Evolutionary conservation across 441 rosid species (phyloP).

Genomic region (Syzygium malaccense): DNA sequence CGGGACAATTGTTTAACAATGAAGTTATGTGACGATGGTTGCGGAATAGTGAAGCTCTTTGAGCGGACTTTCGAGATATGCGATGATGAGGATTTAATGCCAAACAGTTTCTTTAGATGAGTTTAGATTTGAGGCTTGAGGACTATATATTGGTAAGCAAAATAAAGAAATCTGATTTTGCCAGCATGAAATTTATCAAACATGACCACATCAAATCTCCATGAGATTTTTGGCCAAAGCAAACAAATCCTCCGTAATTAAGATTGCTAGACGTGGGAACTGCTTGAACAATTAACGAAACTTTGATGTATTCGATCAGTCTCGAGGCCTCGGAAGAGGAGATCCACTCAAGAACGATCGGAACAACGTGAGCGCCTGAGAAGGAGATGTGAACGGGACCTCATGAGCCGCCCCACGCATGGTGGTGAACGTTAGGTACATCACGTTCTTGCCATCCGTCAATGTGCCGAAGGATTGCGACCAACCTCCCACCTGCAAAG

Average conservation of each 20-base stretch:
- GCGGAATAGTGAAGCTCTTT: no score
- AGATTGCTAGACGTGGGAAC: neutral
- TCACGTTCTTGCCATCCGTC: slow-evolving; percentile 11
- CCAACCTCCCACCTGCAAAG: slow-evolving; percentile 31
- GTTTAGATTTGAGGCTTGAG: neutral
- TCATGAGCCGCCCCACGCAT: slow-evolving; percentile 27
- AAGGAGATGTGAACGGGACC: slow-evolving; percentile 24
- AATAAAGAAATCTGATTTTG: neutral
- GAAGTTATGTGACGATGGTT: no score
- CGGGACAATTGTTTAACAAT: no score
- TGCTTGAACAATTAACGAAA: neutral
- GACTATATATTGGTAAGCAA: neutral
- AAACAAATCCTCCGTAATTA: neutral
- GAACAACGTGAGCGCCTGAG: slow-evolving; percentile 26
- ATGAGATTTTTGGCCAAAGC: neutral
- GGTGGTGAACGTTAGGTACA: slow-evolving; percentile 18
- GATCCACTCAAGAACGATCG: slow-evolving; percentile 13
- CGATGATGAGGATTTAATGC: no score
- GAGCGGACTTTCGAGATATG: no score
- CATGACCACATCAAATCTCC: neutral
- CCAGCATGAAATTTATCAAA: neutral
- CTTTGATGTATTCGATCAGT: neutral
- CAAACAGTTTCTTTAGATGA: neutral
- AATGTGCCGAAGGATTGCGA: slow-evolving; percentile 17
- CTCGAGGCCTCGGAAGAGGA: slow-evolving; percentile 8